Percentiles rank a stretch among this genome's conserved stretches.
phyloP scores from a whole-genome alignment of 495 filamentous ascomycete genomes.

The Hypoxylon intermedium region DNA sequence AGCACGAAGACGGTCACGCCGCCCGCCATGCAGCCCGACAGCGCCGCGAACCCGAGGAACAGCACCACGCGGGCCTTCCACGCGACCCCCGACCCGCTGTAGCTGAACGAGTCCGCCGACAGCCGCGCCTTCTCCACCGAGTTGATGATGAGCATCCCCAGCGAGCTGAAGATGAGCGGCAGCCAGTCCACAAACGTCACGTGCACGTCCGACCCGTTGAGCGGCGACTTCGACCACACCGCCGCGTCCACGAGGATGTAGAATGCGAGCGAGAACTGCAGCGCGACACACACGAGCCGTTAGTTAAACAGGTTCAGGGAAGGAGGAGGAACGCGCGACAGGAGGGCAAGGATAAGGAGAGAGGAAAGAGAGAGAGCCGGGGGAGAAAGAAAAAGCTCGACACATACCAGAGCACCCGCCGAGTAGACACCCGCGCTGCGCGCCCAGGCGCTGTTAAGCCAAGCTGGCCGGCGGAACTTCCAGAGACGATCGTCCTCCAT shows the following conservation, averaged over 20 bases:
- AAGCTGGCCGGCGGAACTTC: slow-evolving; percentile 81
- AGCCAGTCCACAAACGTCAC: slow-evolving; percentile 99
- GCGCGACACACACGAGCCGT: not conserved
- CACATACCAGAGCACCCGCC: slow-evolving; percentile 82
- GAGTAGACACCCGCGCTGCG: slow-evolving; percentile 83
- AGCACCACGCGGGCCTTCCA: slow-evolving; percentile 97
- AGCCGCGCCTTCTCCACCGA: slow-evolving; percentile 92
- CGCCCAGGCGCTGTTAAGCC: slow-evolving; percentile 85
- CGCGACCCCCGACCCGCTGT: slow-evolving; percentile 84
- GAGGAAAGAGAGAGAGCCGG: not conserved
- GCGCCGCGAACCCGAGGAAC: slow-evolving; percentile 91
- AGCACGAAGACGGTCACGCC: slow-evolving; percentile 88
- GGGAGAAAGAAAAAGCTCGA: not conserved
- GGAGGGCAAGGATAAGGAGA: not conserved
- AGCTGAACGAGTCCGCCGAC: slow-evolving; percentile 84
- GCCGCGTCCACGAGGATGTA: slow-evolving; percentile 94
- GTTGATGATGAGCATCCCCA: slow-evolving; percentile 99
- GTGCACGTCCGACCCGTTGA: slow-evolving; percentile 83
- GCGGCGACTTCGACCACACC: slow-evolving; percentile 79
- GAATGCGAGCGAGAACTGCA: slow-evolving; percentile 93
- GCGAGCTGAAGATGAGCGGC: slow-evolving; percentile 87
- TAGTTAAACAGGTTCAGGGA: too few relatives aligned
- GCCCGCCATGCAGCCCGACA: slow-evolving; percentile 94
- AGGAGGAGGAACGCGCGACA: too few relatives aligned
- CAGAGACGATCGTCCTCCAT: slow-evolving; percentile 74